Evolutionary conservation across 441 rosid species (phyloP), one percentile per base, ranked within the genome.

Genomic region (Hypseocharis bilobata): DNA sequence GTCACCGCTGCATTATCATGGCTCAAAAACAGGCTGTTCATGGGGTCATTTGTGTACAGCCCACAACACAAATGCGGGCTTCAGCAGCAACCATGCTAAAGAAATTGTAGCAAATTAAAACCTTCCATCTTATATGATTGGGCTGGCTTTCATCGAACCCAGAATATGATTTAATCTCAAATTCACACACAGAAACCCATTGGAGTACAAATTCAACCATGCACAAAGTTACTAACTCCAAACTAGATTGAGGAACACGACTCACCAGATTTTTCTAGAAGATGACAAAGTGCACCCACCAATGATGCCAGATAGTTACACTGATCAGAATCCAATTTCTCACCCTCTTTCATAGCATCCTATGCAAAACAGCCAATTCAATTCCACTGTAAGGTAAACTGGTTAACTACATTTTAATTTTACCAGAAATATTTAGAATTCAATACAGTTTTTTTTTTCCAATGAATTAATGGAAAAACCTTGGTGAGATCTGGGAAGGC

Each of bases 201-300:
- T 55, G 30, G 30, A 2, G 27, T 8, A 7, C n/a, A 27, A 55
- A 11, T 25, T n/a, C n/a, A n/a, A n/a, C n/a, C n/a, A n/a, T n/a
- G n/a, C n/a, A n/a, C n/a, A n/a, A n/a, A n/a, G n/a, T n/a, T n/a
- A n/a, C n/a, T n/a, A n/a, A n/a, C n/a, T 19, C 27, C 17, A 49
- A 14, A 28, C 17, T 56, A 14, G 14, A 54, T 26, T 45, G 42
- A 28, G 51, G 62, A 59, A 25, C 61, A 63, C 0, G 55, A 76
- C 89, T 81, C 70, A 90, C 98, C 85, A 38, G 38, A 62, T 70
- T 70, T 82, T 68, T 84, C 83, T 3, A 87, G 80, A 67, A 93
- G 85, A 77, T 93, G 87, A 74, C 96, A 87, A 72, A 88, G 86
- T 66, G 91, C 89, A 45, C 77, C 68, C 57, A 88, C 83, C 84